Evolutionary conservation across 257 asterid species (phyloP), one percentile per base, ranked within the genome.

Genomic region (Solanum corneliomulleri): DNA sequence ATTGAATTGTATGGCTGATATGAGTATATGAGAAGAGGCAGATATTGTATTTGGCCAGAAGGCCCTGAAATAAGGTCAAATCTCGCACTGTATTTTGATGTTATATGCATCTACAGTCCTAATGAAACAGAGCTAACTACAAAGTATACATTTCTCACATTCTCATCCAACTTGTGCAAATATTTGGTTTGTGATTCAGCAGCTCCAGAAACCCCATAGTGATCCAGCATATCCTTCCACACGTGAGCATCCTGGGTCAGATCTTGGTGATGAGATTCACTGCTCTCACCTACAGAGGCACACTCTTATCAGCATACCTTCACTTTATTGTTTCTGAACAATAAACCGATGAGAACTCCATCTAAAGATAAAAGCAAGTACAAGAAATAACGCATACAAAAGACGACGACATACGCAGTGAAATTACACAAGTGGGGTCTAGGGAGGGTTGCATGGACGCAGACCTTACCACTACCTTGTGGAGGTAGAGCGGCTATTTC

Each of bases 221-320:
- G 89, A 87, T 84, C 91, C 42, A 90, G 91, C 94, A 92, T 88
- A 78, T 92, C 94, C 60, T 90, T 89, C 98, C 98, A 93, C 86
- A 90, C 89, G 84, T 89, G 91, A 49, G 85, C 93, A 80, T 91
- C 98, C n/a, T 45, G 87, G 56, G 81, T 89, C 74, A 89, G 82
- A 71, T 88, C 89, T 31, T 90, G 93, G 77, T 86, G 87, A 62
- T 88, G 90, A 58, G 91, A 87, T 78, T 81, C 91, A 87, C 86
- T 81, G 82, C 74, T 89, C 64, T 88, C 90, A 86, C 89, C 99
- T 95, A 91, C 89, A 90, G 88, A 89, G 85, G 25, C 82, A 90
- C 41, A 86, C 66, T 41, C 60, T 91, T 89, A 92, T 89, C 85
- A 89, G 74, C 60, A 75, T 82, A 49, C 74, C 86, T 47, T 47